Conservation (phyloP, 148 eudicot species). For the Limonium bicolor region DNA sequence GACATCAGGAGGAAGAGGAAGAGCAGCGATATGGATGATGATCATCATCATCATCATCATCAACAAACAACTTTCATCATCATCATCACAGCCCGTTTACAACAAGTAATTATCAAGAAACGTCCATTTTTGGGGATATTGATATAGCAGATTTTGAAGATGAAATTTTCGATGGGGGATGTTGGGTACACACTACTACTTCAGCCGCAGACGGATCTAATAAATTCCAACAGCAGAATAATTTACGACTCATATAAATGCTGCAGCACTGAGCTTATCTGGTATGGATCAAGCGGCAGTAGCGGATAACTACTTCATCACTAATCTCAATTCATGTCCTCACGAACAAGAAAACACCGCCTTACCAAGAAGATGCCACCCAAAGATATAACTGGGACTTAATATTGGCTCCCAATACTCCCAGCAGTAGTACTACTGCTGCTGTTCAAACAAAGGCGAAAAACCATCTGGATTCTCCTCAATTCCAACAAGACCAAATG, state of each 20-base stretch:
- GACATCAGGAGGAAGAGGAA: too few species aligned
- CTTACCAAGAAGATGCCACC: too few species aligned
- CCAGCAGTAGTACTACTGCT: constrained; percentile 1
- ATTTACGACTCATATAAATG: too few species aligned
- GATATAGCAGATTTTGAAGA: constrained; percentile 55
- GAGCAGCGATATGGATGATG: too few species aligned
- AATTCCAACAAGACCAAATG: constrained; percentile 17
- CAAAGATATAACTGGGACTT: constrained; percentile 17
- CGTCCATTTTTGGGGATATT: constrained; percentile 26
- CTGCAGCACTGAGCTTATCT: too few species aligned
- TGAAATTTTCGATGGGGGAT: constrained; percentile 48
- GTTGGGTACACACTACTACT: constrained; percentile 72
- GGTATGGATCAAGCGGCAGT: constrained; percentile 20
- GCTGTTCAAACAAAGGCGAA: constrained; percentile 8
- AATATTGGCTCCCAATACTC: too few species aligned
- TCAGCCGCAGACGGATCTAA: constrained; percentile 34
- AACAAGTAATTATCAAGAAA: background rate
- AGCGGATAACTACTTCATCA: constrained; percentile 14
- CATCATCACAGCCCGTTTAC: too few species aligned
- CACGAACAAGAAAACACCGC: constrained; percentile 3
- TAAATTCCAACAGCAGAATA: constrained; percentile 25
- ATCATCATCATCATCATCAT: too few species aligned
- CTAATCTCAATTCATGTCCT: constrained; percentile 18
- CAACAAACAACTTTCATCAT: too few species aligned
- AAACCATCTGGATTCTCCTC: constrained; percentile 5